Evolutionary conservation across 2,329 filamentous ascomycete genomes (phyloP), one percentile per base, ranked within the genome.

Genomic region (Calonectria hongkongensis): DNA sequence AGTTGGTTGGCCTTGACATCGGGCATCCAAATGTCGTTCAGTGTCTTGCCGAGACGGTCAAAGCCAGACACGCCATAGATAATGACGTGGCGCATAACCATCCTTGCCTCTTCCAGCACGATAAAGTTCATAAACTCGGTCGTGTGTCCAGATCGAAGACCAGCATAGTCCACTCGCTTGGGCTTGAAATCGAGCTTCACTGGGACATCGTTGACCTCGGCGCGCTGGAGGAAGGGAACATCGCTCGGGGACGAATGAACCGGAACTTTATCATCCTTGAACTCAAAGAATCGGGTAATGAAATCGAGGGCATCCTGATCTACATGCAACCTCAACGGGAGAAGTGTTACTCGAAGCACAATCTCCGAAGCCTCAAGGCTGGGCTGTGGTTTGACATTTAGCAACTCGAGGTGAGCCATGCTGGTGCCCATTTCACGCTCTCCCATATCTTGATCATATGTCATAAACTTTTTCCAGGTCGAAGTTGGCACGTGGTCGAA

Each of bases 91-190:
- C 94, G 91, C 66, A 99, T 89, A 8, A 94, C 91, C 89, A 99
- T 94, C 73, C 96, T 92, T 2, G 97, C 92, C 76, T 94, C 93
- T 78, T 99, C 97, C 1, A 99, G 90, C 16, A 96, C 94, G 75
- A 99, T 90, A 82, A 99, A 98, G 83, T 99, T 99, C 96, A 98
- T 98, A 80, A 99, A 98, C 83, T 99, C 97, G 0, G 95, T 98
- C 0, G 97, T 98, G 76, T 95, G 95, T 2, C 97, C 97, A 1
- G 97, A 98, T 30, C 96, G 92, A 4, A 99, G 89, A 4, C 96
- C 96, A 0, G 93, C 94, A 79, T 99, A 99, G 83, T 99, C 96
- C 21, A 99, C 95, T n/a, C 95, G 92, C 84, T 99, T 98, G 10
- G 97, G 97, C 83, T 99, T 99, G 86, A 99, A 99, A 84, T 99